Evolutionary conservation across 1,284 basidiomycete genomes (phyloP).

Genomic region (Malassezia psittaci): DNA sequence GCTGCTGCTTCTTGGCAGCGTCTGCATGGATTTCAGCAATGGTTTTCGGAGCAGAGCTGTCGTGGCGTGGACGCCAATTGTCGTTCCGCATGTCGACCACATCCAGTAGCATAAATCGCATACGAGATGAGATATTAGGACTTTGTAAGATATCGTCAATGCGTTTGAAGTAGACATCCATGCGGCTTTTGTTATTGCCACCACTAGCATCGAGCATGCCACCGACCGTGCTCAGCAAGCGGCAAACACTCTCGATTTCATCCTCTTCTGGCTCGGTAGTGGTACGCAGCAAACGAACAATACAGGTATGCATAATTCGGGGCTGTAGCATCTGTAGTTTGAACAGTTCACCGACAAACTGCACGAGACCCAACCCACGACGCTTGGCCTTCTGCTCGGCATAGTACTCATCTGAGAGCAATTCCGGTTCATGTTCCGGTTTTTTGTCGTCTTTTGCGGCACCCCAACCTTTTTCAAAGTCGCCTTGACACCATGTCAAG

Average conservation of each 20-base stretch:
- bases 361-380: slow-evolving; percentile 87
- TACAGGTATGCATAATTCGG: slow-evolving; percentile 90
- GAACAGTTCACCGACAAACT: slow-evolving; percentile 95
- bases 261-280: slow-evolving; percentile 92
- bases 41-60: slow-evolving; percentile 69
- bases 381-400: slow-evolving; percentile 92
- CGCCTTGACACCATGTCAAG: slow-evolving; percentile 81
- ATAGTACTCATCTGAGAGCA: slow-evolving; percentile 91
- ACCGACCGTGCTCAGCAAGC: slow-evolving; percentile 80
- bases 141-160: slow-evolving; percentile 68
- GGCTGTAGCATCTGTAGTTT: slow-evolving; percentile 89
- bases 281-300: slow-evolving; percentile 84
- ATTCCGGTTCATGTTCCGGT: slow-evolving; percentile 49
- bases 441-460: slow-evolving; percentile 51
- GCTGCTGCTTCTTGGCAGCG: slow-evolving; percentile 51
- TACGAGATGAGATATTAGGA: slow-evolving; percentile 67
- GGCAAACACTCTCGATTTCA: slow-evolving; percentile 90
- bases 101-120: slow-evolving; percentile 92
- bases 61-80: slow-evolving; percentile 68
- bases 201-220: slow-evolving; percentile 57
- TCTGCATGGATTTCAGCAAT: slow-evolving; percentile 80
- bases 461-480: slow-evolving; percentile 76
- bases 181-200: slow-evolving; percentile 58
- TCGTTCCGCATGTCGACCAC: slow-evolving; percentile 75
- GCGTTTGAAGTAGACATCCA: slow-evolving; percentile 84